Conservation (phyloP, 2,329 filamentous ascomycete species). For the Aspergillus alliaceus region DNA sequence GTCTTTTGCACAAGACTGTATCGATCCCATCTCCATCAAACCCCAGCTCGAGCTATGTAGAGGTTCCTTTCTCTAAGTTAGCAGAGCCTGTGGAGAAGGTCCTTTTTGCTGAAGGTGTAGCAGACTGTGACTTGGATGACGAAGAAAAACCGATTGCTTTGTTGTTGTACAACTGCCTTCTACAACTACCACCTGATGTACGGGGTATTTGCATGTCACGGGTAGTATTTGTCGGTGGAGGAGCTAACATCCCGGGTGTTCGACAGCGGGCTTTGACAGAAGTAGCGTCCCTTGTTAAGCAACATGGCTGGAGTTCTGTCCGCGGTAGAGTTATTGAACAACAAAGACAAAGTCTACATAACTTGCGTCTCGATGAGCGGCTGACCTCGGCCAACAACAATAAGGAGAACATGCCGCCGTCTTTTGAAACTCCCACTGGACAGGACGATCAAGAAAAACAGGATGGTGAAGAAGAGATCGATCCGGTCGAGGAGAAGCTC, state of each 20-base stretch:
- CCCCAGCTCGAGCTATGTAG: slow-evolving; percentile 46
- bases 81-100: slow-evolving; percentile 72
- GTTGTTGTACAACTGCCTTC: slow-evolving; percentile 73
- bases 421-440: slow-evolving; percentile 22
- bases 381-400: slow-evolving; percentile 12
- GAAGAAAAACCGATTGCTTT: slow-evolving; percentile 77
- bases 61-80: slow-evolving; percentile 68
- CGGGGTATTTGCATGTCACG: slow-evolving; percentile 84
- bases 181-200: slow-evolving; percentile 77
- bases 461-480: slow-evolving; percentile 42
- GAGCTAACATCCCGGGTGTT: slow-evolving; percentile 75
- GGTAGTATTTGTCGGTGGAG: slow-evolving; percentile 82
- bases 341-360: slow-evolving; percentile 45
- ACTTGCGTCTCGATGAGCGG: slow-evolving; percentile 30
- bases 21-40: slow-evolving; percentile 46
- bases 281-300: slow-evolving; percentile 64
- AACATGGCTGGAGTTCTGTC: slow-evolving; percentile 75
- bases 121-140: slow-evolving; percentile 70
- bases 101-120: slow-evolving; percentile 64
- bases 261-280: slow-evolving; percentile 76
- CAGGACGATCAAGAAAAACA: slow-evolving; percentile 10
- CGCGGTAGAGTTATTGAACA: slow-evolving; percentile 65
- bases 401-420: slow-evolving; percentile 7
- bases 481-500: slow-evolving; percentile 45
- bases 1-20: slow-evolving; percentile 36